A percentile compares a stretch with the other conserved stretches of the same genome.
Conservation (phyloP, 805 yeast genomes). For the Myxozyma sirexii region DNA sequence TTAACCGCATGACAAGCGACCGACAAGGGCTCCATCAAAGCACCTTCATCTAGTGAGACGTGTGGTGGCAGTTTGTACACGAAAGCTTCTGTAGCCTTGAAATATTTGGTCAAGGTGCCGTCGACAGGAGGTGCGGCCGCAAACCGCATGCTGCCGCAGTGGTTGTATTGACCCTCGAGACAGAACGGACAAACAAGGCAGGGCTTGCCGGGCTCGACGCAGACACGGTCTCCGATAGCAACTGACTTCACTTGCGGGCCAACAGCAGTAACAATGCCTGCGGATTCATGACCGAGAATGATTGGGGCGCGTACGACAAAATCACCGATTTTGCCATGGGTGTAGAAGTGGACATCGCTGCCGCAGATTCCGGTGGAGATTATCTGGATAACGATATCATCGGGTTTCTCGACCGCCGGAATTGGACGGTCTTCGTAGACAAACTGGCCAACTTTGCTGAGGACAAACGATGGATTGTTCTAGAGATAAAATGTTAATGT, state of each 20-base stretch:
- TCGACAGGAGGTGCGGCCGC: conserved; percentile 59
- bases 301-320: conserved; percentile 51
- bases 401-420: conserved; percentile 39
- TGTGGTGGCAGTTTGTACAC: conserved; percentile 48
- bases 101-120: conserved; percentile 58
- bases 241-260: conserved; percentile 52
- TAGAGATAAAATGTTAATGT: not conserved
- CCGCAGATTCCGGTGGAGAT: conserved; percentile 62
- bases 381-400: conserved; percentile 27
- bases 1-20: conserved; percentile 63
- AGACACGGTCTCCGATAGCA: conserved; percentile 60
- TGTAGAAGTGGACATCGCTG: conserved; percentile 60
- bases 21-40: conserved; percentile 59
- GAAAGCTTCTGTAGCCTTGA: conserved; percentile 48
- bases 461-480: conserved; percentile 49
- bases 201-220: conserved; percentile 63
- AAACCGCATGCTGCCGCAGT: conserved; percentile 53
- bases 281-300: conserved; percentile 59
- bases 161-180: conserved; percentile 53
- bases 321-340: conserved; percentile 56
- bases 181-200: conserved; percentile 59
- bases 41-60: conserved; percentile 52
- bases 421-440: conserved; percentile 45
- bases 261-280: conserved; percentile 50
- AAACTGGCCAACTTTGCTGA: conserved; percentile 51